Evolutionary conservation across 2,329 filamentous ascomycete species (phyloP), one percentile per base, ranked within the genome.

Genomic region (Trichophyton benhamiae): DNA sequence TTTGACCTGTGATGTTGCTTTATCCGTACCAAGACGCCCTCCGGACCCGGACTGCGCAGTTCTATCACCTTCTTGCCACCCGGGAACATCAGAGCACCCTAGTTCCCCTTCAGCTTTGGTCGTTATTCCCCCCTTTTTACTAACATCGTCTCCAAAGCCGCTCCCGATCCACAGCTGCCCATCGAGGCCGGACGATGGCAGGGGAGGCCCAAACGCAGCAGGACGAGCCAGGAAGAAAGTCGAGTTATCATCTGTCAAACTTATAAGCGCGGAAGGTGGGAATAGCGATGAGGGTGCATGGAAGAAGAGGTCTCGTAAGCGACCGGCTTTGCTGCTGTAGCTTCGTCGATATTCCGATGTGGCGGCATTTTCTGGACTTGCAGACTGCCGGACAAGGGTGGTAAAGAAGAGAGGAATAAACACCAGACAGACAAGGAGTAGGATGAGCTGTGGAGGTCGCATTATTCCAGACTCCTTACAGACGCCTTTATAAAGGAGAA

Each of bases 231-330:
- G 81, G 76, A 99, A 99, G 67, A 95, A 95, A 11, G 94, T 99
- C 67, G 90, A 96, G 75, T 99, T 99, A 75, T 99, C 94, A 74
- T 97, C 91, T 70, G 91, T 96, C 64, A 99, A 82, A 73, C 89
- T 96, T 72, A 99, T 96, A 69, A 95, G 88, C 57, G 94, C 94
- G 66, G 94, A 96, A 2, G 91, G 91, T 3, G 92, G 91, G 72
- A 99, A 99, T 22, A 99, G 84, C 20, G 89, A 91, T 65, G 91
- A 89, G 0, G 91, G 87, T 3, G 85, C 80, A 63, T 84, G 85
- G 73, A 89, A 88, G 74, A 89, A 84, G 65, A 89, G 77, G 44
- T 81, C 78, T 61, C 77, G 76, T 57, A 86, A 72, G 61, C 80
- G 75, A 38, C 79, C 76, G 9, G 33, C 41, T 38, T 38, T 48